phyloP scores from a whole-genome alignment of 441 rosid species.

The Syzygium malaccense region DNA sequence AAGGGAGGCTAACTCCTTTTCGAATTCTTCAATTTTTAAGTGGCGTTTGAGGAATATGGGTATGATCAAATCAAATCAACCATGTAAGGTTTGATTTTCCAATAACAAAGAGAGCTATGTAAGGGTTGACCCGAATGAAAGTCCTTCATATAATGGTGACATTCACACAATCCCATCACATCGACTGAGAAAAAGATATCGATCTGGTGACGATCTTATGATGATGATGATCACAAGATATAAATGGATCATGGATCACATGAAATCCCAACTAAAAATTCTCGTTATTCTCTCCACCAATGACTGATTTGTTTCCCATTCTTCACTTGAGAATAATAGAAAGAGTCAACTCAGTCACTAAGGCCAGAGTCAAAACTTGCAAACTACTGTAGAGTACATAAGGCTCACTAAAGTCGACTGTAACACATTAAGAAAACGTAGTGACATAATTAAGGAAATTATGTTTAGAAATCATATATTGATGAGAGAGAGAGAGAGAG shows the following conservation, averaged over 20 bases:
- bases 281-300: not conserved
- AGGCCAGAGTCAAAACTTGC: not conserved
- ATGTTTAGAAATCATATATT: not conserved
- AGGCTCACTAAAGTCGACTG: not conserved
- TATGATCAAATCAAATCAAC: not conserved
- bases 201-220: not conserved
- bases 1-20: not conserved
- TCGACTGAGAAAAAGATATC: not conserved
- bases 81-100: not conserved
- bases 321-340: not conserved
- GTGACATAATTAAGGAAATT: not conserved
- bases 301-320: not conserved
- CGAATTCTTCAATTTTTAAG: not conserved
- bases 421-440: not conserved
- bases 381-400: not conserved
- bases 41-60: not conserved
- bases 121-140: not conserved
- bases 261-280: not conserved
- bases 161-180: not conserved
- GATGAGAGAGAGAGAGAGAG: not conserved
- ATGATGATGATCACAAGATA: not conserved
- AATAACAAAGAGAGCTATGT: not conserved
- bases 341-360: not conserved
- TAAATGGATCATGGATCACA: not conserved
- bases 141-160: not conserved